Conservation (phyloP, 2,329 filamentous ascomycete species). For the Aotearoamyces nothofagi region DNA sequence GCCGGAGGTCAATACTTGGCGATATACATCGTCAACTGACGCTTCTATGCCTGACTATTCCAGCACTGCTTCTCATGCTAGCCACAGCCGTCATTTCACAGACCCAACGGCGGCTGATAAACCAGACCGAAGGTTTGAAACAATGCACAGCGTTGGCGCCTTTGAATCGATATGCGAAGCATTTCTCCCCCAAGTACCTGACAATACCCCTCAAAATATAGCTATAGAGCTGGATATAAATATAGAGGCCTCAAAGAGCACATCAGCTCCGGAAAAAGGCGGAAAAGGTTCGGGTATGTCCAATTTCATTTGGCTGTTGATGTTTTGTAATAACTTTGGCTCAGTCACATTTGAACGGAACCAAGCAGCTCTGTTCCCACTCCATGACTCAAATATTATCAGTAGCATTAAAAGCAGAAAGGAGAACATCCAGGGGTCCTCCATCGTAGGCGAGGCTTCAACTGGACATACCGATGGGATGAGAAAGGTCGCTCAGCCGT, state of each 20-base stretch:
- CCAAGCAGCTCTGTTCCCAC: no score
- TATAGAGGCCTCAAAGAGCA: no score
- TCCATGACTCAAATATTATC: neutral
- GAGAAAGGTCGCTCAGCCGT: constrained; percentile 9
- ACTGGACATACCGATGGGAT: constrained; percentile 4
- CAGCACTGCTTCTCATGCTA: constrained; percentile 13
- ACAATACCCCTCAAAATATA: constrained; percentile 14
- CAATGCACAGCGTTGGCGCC: constrained; percentile 12
- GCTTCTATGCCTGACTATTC: constrained; percentile 31
- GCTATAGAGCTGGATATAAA: no score
- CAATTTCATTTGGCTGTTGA: no score
- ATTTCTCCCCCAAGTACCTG: constrained; percentile 13
- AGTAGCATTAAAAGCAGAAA: constrained; percentile 12
- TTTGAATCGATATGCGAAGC: constrained; percentile 17
- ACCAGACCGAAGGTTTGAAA: constrained; percentile 9
- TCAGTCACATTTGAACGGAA: no score
- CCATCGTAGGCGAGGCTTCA: constrained; percentile 2
- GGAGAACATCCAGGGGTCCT: constrained; percentile 11
- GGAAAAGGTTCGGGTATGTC: no score
- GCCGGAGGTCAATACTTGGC: constrained; percentile 13
- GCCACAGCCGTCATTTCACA: constrained; percentile 19
- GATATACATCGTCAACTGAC: constrained; percentile 24
- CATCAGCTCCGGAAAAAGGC: no score
- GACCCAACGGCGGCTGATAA: constrained; percentile 14
- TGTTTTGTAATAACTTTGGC: no score